A percentile compares a stretch with the other conserved stretches of the same genome.
phyloP scores from a whole-genome alignment of 495 filamentous ascomycete genomes.

The Penicillium coprophilum region DNA sequence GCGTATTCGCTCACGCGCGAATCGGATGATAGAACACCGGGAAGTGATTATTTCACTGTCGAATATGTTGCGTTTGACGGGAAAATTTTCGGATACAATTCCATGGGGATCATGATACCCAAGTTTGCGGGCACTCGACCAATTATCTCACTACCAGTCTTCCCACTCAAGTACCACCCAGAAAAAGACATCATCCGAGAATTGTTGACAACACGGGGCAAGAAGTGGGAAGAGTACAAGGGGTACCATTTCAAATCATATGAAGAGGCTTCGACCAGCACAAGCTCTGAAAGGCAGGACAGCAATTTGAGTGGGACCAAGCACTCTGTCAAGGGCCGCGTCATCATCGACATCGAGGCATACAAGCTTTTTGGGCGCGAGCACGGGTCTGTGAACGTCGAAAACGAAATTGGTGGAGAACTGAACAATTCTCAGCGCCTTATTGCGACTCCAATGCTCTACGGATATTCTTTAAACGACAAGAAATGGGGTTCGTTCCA shows the following conservation, averaged over 20 bases:
- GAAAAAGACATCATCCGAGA: slow-evolving; percentile 28
- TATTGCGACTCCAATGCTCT: slow-evolving; percentile 21
- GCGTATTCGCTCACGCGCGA: slow-evolving; percentile 33
- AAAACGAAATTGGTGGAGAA: background rate
- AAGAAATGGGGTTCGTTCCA: slow-evolving; percentile 47
- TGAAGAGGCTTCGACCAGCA: slow-evolving; percentile 50
- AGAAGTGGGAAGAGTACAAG: slow-evolving; percentile 51
- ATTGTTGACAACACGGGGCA: slow-evolving; percentile 46
- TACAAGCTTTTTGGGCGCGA: slow-evolving; percentile 35
- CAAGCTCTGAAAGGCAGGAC: background rate
- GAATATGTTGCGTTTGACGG: slow-evolving; percentile 63
- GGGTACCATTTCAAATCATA: slow-evolving; percentile 65
- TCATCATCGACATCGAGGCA: slow-evolving; percentile 55
- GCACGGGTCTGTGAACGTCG: slow-evolving; percentile 25
- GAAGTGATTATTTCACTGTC: slow-evolving; percentile 20
- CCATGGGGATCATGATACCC: slow-evolving; percentile 42
- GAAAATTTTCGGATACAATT: slow-evolving; percentile 52
- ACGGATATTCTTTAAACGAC: slow-evolving; percentile 30
- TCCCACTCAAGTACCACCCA: slow-evolving; percentile 57
- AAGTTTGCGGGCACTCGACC: slow-evolving; percentile 55
- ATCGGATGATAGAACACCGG: background rate
- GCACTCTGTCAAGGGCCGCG: slow-evolving; percentile 45
- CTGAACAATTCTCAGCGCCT: slow-evolving; percentile 21
- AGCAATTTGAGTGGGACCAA: slow-evolving; percentile 33
- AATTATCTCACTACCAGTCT: slow-evolving; percentile 55